phyloP scores from a whole-genome alignment of 2,329 filamentous ascomycete genomes.

The Alternaria burnsii region DNA sequence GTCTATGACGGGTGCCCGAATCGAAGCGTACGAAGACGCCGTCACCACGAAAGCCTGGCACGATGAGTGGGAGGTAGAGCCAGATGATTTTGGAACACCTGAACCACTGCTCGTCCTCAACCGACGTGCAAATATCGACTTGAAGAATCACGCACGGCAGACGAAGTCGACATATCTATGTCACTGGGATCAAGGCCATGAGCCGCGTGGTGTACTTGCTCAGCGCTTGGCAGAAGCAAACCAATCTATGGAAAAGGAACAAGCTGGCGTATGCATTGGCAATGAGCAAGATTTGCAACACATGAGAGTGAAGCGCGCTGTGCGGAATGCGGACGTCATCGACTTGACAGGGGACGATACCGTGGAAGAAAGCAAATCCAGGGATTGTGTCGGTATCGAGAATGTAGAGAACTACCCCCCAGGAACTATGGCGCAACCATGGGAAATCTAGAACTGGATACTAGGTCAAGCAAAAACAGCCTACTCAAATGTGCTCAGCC shows the following conservation, averaged over 20 bases:
- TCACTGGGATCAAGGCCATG: slow-evolving; percentile 14
- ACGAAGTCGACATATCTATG: slow-evolving; percentile 1
- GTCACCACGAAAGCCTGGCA: slow-evolving; percentile 8
- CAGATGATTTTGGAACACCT: slow-evolving; percentile 4
- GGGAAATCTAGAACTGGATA: neutral
- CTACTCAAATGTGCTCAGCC: neutral
- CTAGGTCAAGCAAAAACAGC: neutral
- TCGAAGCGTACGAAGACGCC: neutral
- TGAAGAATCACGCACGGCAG: slow-evolving; percentile 4
- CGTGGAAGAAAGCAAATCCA: neutral
- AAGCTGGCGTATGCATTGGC: neutral
- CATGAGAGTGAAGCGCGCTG: slow-evolving; percentile 8
- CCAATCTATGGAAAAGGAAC: neutral
- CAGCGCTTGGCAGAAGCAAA: slow-evolving; percentile 6
- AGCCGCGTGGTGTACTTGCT: slow-evolving; percentile 9
- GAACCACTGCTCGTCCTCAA: slow-evolving; percentile 9
- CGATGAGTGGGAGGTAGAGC: slow-evolving; percentile 13
- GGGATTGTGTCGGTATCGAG: neutral
- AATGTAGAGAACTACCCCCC: neutral
- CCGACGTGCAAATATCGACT: slow-evolving; percentile 9
- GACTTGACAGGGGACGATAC: slow-evolving; percentile 7
- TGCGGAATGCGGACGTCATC: slow-evolving; percentile 3
- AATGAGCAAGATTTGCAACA: slow-evolving; percentile 3
- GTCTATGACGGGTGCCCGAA: neutral
- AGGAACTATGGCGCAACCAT: neutral